Evolutionary conservation across 1,139 yeast species (phyloP), one percentile per base, ranked within the genome.

Genomic region (Arxiozyma slooffiae): DNA sequence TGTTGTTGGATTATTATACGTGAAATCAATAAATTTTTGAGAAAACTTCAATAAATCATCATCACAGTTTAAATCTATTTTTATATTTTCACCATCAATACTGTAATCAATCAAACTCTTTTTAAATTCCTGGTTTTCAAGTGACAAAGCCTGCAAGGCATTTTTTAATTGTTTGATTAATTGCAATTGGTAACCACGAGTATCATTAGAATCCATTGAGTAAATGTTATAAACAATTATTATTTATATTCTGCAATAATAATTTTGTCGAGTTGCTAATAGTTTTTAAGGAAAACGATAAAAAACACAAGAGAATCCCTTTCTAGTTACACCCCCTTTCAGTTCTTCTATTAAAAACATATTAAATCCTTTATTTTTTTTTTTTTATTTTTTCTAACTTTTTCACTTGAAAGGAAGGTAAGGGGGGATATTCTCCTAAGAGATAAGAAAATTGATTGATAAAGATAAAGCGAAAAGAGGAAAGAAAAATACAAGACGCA

Each of bases 1-100:
- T 24, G 80, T 78, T 18, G 87, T 81, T 43, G 88, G 88, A 57
- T 75, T 77, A 37, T 70, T 63, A 57, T 76, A 75, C 46, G 85
- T 80, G 67, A 81, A 82, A 48, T 77, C 75, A 46, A 81, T 73
- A 62, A 79, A 82, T 37, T 74, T 71, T 16, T 74, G 64, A 23
- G 83, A 71, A 57, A 73, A 75, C 24, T 62, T 57, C 40, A 69
- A 67, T 57, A 62, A 73, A 55, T 38, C 36, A 9, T 23, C 49
- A 34, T 46, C 43, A n/a, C 44, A 37, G 26, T n/a, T 1, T 23
- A 23, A 22, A 16, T 21, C 42, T 17, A 38, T 18, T 20, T 18
- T 30, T 7, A 38, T 37, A 23, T 21, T 34, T 24, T 21, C 18
- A 23, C 39, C 20, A 18, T n/a, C 22, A n/a, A 16, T 36, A 30